These are phyloP conservation scores for Boletus pseudo-olivaceus DNA, from an alignment of 768 basidiomycete species.

Conservation along the genomic window DNA sequence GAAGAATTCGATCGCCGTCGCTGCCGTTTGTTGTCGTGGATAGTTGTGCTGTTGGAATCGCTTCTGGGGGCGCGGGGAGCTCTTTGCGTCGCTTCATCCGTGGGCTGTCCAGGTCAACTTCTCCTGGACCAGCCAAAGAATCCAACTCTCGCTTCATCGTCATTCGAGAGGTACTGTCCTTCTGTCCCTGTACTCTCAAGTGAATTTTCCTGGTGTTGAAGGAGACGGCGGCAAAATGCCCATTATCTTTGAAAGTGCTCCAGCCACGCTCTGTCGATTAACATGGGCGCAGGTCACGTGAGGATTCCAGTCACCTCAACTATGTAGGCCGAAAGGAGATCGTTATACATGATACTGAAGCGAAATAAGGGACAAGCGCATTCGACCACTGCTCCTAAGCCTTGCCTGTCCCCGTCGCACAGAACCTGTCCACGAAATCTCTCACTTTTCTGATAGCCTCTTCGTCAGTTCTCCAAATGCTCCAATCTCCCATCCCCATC, in stretches of 20 bases:
- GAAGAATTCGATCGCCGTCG: conserved; percentile 20
- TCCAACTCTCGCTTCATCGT: conserved; percentile 55
- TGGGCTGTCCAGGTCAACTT: conserved; percentile 42
- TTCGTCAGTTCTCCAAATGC: conserved; percentile 61
- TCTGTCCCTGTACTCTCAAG: conserved; percentile 22
- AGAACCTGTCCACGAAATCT: conserved; percentile 38
- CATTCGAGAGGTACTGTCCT: conserved; percentile 19
- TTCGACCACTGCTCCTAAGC: neutral
- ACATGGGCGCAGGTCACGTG: conserved; percentile 29
- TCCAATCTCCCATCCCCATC: conserved; percentile 79
- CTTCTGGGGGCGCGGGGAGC: conserved; percentile 37
- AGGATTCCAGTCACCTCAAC: neutral
- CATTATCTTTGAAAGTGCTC: conserved; percentile 33
- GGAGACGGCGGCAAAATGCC: conserved; percentile 27
- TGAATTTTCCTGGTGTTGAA: conserved; percentile 25
- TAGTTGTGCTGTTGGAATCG: conserved; percentile 30
- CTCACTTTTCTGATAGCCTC: conserved; percentile 51
- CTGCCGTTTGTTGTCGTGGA: conserved; percentile 32
- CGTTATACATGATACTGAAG: neutral
- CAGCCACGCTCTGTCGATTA: conserved; percentile 19
- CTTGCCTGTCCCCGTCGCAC: neutral
- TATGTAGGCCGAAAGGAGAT: too few species aligned
- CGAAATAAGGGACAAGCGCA: neutral
- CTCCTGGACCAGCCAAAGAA: conserved; percentile 29
- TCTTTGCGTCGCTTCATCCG: conserved; percentile 53